Evolutionary conservation across 305 asterid species (phyloP).

Genomic region (Euphrasia arctica): DNA sequence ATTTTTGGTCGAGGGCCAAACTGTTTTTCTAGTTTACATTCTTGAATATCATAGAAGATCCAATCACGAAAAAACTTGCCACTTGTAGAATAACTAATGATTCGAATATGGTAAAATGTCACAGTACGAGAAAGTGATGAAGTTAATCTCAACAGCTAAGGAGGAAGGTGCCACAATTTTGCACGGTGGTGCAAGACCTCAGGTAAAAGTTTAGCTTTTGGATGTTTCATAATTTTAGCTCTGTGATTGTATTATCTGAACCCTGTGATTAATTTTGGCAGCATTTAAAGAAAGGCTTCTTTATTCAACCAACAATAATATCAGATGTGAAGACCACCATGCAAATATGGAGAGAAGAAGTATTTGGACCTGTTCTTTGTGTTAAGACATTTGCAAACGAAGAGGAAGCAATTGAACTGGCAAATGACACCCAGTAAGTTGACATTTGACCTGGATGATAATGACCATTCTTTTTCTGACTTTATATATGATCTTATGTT

Average conservation of each 20-base stretch:
- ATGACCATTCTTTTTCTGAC: background rate
- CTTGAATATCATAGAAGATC: background rate
- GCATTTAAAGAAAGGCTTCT: constrained; percentile 88
- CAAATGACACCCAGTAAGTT: constrained; percentile 86
- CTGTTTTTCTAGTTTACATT: background rate
- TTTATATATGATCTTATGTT: constrained; percentile 31
- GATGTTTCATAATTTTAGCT: constrained; percentile 5
- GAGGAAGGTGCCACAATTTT: constrained; percentile 92
- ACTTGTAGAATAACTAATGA: background rate
- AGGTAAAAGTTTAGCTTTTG: constrained; percentile 40
- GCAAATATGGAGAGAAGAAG: constrained; percentile 99
- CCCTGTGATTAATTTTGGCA: constrained; percentile 32
- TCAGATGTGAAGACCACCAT: constrained; percentile 70
- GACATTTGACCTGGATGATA: background rate
- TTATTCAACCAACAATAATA: constrained; percentile 65
- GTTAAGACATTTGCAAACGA: constrained; percentile 85
- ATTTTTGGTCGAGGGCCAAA: too few species aligned
- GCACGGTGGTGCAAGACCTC: constrained; percentile 79
- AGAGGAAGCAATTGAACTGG: constrained; percentile 90
- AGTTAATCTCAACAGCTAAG: constrained; percentile 71
- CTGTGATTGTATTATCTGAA: constrained; percentile 21
- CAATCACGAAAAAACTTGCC: background rate
- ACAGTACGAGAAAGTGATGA: constrained; percentile 77
- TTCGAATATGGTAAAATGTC: constrained; percentile 18
- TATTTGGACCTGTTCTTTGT: constrained; percentile 94